A percentile compares a stretch with the other conserved stretches of the same genome.
phyloP scores from a whole-genome alignment of 2,329 filamentous ascomycete species.

The Beauveria sp. region DNA sequence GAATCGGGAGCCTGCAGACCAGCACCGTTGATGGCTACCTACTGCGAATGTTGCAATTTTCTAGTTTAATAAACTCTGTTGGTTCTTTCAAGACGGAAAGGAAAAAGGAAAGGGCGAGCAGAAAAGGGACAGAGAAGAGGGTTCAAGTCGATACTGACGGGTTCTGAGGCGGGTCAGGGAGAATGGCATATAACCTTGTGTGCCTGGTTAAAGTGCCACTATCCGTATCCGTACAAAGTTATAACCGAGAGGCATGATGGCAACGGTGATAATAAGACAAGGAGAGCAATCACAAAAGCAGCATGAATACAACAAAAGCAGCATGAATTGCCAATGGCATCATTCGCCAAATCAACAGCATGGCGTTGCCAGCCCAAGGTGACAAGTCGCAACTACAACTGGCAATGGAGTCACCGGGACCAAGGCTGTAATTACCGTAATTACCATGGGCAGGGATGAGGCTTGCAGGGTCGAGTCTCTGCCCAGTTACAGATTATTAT shows the following conservation, averaged over 20 bases:
- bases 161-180: too few species aligned
- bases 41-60: background rate
- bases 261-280: too few species aligned
- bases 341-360: background rate
- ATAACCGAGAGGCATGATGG: too few species aligned
- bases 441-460: conserved; percentile 15
- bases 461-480: background rate
- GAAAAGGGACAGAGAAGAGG: too few species aligned
- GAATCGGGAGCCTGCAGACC: background rate
- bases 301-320: background rate
- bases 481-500: background rate
- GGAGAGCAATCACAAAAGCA: too few species aligned
- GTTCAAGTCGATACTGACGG: too few species aligned
- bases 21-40: background rate
- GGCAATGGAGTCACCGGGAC: background rate
- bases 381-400: background rate
- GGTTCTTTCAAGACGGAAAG: too few species aligned
- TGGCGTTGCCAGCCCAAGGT: background rate
- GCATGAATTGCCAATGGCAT: background rate
- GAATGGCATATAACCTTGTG: too few species aligned
- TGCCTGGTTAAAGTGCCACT: too few species aligned
- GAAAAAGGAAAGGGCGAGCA: too few species aligned
- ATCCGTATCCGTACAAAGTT: too few species aligned
- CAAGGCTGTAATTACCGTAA: conserved; percentile 17
- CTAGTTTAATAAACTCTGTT: too few species aligned